Base-by-base conservation (phyloP, 805 yeast species). In the Saitoella complicata region DNA sequence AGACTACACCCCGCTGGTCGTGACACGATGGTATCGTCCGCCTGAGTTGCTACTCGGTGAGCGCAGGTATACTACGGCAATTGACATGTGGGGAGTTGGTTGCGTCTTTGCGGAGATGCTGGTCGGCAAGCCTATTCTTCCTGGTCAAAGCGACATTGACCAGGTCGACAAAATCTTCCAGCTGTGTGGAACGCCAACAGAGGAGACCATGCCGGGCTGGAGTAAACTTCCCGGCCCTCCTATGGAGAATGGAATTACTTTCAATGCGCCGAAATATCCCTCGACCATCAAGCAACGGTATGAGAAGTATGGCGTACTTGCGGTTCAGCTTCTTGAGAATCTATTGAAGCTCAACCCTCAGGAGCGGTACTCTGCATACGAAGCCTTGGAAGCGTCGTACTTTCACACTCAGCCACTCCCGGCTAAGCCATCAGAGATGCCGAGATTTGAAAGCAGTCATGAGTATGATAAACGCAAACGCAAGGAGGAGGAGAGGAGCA, bases 1-100 rank as follows among this genome's bases (percentile, higher is more conserved):
- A 5, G 56, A 64, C 32, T 71, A 75, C 51, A 76, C 83, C 0
- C 70, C 73, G n/a, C 69, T 74, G 45, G 98, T 91, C 2, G 97
- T 91, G 36, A 91, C 98, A 0, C 65, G 98, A 51, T 91, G 98
- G 98, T 91, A 93, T 61, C 69, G 98, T 47, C 94, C 98, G 1
- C 98, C 97, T 0, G 98, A 88, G 59, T 68, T 91, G 12, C 69
- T 91, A 10, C 63, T 91, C 44, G 95, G 95, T 3, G 94, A 86
- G 52, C 70, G 80, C 53, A 67, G 72, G 47, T 88, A 88, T 59
- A 86, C 96, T 1, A 82, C 96, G 0, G 94, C 97, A 0, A 88
- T 88, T 8, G 99, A 91, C 62, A 72, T 91, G 64, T 91, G 99
- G 99, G 96, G 97, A 0, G 73, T 84, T 13, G 97, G 53, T 1